These are phyloP conservation scores for Phlebiopsis flavidoalba DNA, from an alignment of 768 basidiomycete species.

Conservation along the genomic window DNA sequence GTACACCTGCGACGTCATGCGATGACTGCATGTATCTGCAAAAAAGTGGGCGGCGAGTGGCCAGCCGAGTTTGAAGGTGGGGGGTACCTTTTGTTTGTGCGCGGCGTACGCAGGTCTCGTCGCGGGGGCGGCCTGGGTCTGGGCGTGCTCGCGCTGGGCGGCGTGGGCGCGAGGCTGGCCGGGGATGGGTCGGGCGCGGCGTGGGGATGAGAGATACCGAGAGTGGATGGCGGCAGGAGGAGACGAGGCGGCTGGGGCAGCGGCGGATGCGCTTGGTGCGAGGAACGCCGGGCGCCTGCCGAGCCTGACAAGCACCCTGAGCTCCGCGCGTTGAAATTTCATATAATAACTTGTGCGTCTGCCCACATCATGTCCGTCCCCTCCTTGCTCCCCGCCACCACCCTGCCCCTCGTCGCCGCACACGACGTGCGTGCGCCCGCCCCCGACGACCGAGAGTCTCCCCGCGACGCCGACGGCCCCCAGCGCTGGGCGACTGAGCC, in stretches of 20 bases:
- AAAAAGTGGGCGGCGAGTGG: neutral
- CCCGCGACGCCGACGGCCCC: neutral
- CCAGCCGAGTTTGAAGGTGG: neutral
- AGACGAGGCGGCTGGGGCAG: neutral
- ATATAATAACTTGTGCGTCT: conserved; percentile 16
- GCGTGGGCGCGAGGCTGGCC: neutral
- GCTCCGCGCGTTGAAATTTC: conserved; percentile 4
- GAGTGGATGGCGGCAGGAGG: neutral
- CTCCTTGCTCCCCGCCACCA: neutral
- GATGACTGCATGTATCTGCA: neutral
- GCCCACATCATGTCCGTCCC: conserved; percentile 21
- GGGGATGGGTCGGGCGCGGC: neutral
- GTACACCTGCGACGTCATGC: neutral
- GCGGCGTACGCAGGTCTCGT: conserved; percentile 1
- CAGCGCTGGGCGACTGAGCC: neutral
- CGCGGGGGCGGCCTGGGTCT: neutral
- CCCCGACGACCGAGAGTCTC: neutral
- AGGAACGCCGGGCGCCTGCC: neutral
- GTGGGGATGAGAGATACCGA: neutral
- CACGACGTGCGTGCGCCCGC: neutral
- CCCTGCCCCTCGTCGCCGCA: neutral
- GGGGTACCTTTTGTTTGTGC: no score
- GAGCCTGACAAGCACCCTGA: neutral
- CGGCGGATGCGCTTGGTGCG: neutral
- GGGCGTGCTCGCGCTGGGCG: neutral